Evolutionary conservation across 2,329 filamentous ascomycete species (phyloP).

Genomic region (Penicillium sp.): DNA sequence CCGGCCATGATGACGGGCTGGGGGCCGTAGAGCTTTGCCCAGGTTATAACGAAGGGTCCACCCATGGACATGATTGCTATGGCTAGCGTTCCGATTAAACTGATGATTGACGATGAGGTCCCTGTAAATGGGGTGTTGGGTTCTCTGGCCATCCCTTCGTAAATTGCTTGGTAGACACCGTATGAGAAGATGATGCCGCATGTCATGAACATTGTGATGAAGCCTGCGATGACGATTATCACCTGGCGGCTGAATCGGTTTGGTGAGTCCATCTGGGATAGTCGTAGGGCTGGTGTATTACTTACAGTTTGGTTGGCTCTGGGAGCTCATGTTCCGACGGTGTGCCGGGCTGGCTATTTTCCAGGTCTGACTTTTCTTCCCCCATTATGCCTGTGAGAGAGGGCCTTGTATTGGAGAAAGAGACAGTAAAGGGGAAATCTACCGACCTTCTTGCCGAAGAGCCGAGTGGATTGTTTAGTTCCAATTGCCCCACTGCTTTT

Average conservation of each 20-base stretch:
- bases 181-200: conserved; percentile 40
- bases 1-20: conserved; percentile 31
- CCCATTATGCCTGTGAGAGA: not conserved
- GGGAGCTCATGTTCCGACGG: conserved; percentile 5
- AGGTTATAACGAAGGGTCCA: conserved; percentile 34
- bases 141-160: conserved; percentile 32
- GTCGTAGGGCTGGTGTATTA: not conserved
- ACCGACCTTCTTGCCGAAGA: not conserved
- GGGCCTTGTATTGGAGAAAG: not conserved
- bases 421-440: not conserved
- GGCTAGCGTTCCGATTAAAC: conserved; percentile 37
- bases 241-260: conserved; percentile 10
- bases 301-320: conserved; percentile 12
- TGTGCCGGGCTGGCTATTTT: not conserved
- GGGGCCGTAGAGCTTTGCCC: conserved; percentile 34
- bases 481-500: not conserved
- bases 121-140: conserved; percentile 32
- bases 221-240: conserved; percentile 22
- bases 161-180: conserved; percentile 41
- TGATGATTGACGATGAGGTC: conserved; percentile 34
- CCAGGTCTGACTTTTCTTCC: not conserved
- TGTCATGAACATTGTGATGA: conserved; percentile 33
- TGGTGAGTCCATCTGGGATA: not conserved
- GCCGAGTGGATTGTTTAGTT: not conserved
- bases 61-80: conserved; percentile 39